phyloP scores from a whole-genome alignment of 192 early-diverging fungal genomes.

The Phlyctochytrium arcticum region DNA sequence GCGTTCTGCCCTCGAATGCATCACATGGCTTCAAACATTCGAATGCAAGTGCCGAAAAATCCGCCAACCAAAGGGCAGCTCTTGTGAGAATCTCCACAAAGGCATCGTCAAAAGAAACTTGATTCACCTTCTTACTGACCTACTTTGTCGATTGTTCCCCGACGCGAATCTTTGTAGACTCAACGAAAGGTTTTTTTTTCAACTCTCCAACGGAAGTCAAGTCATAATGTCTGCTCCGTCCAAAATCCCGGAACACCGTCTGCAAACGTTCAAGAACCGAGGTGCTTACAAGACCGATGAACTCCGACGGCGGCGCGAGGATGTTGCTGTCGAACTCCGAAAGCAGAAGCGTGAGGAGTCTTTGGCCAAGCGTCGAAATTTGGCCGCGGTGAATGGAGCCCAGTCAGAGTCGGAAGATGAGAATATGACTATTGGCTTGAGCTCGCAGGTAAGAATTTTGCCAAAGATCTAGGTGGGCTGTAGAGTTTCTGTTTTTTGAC shows the following conservation, averaged over 20 bases:
- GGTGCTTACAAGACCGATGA: constrained; percentile 86
- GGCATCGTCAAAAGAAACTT: too few species aligned
- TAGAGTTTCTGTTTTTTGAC: background rate
- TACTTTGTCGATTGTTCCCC: too few species aligned
- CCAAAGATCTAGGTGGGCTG: background rate
- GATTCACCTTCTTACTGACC: too few species aligned
- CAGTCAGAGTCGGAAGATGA: constrained; percentile 77
- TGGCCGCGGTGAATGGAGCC: constrained; percentile 42
- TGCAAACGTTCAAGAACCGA: constrained; percentile 75
- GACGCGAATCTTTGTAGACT: too few species aligned
- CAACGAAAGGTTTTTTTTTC: too few species aligned
- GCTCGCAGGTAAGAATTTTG: constrained; percentile 48
- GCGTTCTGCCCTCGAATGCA: too few species aligned
- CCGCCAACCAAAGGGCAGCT: too few species aligned
- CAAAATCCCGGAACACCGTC: constrained; percentile 22
- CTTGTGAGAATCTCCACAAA: too few species aligned
- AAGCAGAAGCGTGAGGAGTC: constrained; percentile 95
- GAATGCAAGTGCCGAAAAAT: too few species aligned
- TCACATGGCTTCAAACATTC: too few species aligned
- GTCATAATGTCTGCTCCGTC: background rate
- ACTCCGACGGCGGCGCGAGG: constrained; percentile 86
- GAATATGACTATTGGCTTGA: constrained; percentile 39
- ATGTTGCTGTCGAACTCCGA: constrained; percentile 87
- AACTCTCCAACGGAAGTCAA: background rate
- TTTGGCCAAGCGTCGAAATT: constrained; percentile 88